Percentiles rank a stretch among this genome's conserved stretches.
These are phyloP conservation scores for Sugiyamaella castrensis DNA, from an alignment of 1,139 yeast genomes.

Conservation along the genomic window DNA sequence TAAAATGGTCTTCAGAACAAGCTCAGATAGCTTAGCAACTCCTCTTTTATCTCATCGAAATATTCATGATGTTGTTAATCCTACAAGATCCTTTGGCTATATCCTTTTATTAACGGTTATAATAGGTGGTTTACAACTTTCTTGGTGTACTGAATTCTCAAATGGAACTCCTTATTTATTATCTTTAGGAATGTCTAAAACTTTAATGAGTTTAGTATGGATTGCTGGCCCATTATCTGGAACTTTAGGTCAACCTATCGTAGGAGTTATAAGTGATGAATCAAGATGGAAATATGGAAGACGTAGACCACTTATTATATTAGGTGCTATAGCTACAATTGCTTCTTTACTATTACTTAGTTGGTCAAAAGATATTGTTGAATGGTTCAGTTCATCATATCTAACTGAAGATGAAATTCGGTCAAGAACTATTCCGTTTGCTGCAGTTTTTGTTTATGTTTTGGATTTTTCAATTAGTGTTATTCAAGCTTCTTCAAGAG, in stretches of 20 bases:
- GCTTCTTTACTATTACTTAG: slow-evolving; percentile 46
- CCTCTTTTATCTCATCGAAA: neutral
- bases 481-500: slow-evolving; percentile 57
- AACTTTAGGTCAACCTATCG: slow-evolving; percentile 56
- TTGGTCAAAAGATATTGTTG: slow-evolving; percentile 44
- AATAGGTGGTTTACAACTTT: slow-evolving; percentile 51
- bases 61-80: slow-evolving; percentile 28
- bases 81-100: slow-evolving; percentile 43
- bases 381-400: slow-evolving; percentile 28
- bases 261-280: slow-evolving; percentile 54
- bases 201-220: slow-evolving; percentile 55
- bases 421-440: slow-evolving; percentile 46
- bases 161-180: slow-evolving; percentile 51
- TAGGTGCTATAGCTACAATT: slow-evolving; percentile 48
- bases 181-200: slow-evolving; percentile 54
- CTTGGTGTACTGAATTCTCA: slow-evolving; percentile 55
- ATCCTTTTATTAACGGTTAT: slow-evolving; percentile 47
- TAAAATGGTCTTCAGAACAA: neutral
- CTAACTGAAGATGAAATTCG: slow-evolving; percentile 31
- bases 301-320: slow-evolving; percentile 52
- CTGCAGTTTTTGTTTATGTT: slow-evolving; percentile 50
- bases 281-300: slow-evolving; percentile 47
- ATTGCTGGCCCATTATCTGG: slow-evolving; percentile 67
- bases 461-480: slow-evolving; percentile 56
- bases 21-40: slow-evolving; percentile 4